Evolutionary conservation across 2,329 filamentous ascomycete genomes (phyloP), one percentile per base, ranked within the genome.

Genomic region (Lanzia echinophila): DNA sequence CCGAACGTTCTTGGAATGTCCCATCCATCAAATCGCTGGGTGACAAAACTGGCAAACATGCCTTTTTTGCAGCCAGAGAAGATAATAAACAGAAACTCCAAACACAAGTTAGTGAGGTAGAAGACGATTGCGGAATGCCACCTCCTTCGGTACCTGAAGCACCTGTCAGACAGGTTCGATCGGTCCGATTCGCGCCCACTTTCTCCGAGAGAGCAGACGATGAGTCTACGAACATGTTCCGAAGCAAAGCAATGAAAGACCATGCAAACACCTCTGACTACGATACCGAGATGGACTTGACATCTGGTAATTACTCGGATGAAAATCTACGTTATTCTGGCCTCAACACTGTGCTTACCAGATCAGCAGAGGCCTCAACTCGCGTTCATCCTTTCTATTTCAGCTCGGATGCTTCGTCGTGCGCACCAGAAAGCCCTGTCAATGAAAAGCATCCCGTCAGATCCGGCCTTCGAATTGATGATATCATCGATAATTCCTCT

Each of bases 41-140:
- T 24, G 60, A 63, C 2, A 65, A 61, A 39, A 62, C 58, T 19
- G 65, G 64, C 20, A 68, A 68, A 50, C 53, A 57, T 43, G 63
- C 56, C 19, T 68, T 65, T 49, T 68, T 68, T 33, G 62, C 61
- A 45, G 66, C 66, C 17, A 56, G 66, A 58, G 63, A 68, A 45
- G 53, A 58, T 8, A 68, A 68, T 33, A 63, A 63, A 38, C 55
- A 58, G 5, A 62, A 58, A 28, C 45, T 62, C 11, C 44, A 53
- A 31, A 17, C 50, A 32, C 47, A 31, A n/a, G 15, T 17, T 19
- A 47, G 34, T 22, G 46, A 50, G n/a, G 24, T 13, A 24, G 32
- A 43, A 13, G 46, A 50, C 8, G 24, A 6, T n/a, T 4, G 22
- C n/a, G 15, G 13, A 22, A 19, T 17, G n/a, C 15, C 34, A 11